These are phyloP conservation scores for Ceratocystis cubensis DNA, from an alignment of 2,329 filamentous ascomycete genomes.

Conservation along the genomic window DNA sequence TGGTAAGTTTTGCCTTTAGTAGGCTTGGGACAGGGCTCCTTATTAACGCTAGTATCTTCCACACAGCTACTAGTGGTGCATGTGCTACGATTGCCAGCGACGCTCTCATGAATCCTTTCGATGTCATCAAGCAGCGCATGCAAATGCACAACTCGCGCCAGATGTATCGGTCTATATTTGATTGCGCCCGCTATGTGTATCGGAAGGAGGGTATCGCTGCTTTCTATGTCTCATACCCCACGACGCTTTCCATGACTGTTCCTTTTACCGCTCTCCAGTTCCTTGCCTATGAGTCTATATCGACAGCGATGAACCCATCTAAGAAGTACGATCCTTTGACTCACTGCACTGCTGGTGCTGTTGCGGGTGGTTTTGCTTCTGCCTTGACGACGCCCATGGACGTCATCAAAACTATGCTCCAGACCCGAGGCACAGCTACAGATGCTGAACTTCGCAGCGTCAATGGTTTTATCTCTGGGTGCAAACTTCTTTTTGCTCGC, in stretches of 20 bases:
- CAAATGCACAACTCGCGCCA: constrained; percentile 87
- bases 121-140: constrained; percentile 99
- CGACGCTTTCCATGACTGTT: constrained; percentile 95
- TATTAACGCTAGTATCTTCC: neutral
- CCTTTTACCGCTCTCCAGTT: constrained; percentile 96
- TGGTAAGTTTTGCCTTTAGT: constrained; percentile 41
- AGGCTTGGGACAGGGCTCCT: neutral
- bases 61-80: constrained; percentile 77
- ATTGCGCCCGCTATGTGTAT: constrained; percentile 84
- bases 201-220: constrained; percentile 74
- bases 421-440: constrained; percentile 73
- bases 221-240: constrained; percentile 98
- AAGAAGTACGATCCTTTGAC: constrained; percentile 84
- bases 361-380: constrained; percentile 86
- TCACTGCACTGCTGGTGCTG: constrained; percentile 81
- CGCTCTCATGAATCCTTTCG: constrained; percentile 98
- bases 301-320: constrained; percentile 78
- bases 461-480: constrained; percentile 68
- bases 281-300: constrained; percentile 93
- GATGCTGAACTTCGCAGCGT: constrained; percentile 75
- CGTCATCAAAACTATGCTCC: constrained; percentile 94
- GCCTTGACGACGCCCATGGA: constrained; percentile 93
- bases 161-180: constrained; percentile 70
- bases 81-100: constrained; percentile 94
- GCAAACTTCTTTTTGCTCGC: constrained; percentile 65